Conservation (phyloP, 768 basidiomycete species). For the Leccinellum rugosiceps region DNA sequence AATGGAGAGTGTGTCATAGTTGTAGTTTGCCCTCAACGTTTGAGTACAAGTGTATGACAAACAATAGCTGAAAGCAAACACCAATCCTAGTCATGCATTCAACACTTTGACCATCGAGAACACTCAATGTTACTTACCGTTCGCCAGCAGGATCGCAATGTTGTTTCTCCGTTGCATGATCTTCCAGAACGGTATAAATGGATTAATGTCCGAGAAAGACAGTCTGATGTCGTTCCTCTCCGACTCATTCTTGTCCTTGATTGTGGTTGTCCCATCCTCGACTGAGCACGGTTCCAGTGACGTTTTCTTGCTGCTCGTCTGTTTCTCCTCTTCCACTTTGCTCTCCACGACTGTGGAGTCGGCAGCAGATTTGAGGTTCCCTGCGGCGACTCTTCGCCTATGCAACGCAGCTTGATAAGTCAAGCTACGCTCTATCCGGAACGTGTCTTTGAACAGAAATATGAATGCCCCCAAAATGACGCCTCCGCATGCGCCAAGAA, state of each 20-base stretch:
- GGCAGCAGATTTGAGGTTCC: conserved; percentile 20
- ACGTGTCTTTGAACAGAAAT: conserved; percentile 77
- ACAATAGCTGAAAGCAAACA: conserved; percentile 69
- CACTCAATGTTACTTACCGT: conserved; percentile 12
- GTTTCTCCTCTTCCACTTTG: conserved; percentile 10
- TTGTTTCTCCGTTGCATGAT: conserved; percentile 68
- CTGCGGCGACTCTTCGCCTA: conserved; percentile 34
- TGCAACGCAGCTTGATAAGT: conserved; percentile 70
- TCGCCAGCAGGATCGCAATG: conserved; percentile 48
- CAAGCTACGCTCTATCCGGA: conserved; percentile 76
- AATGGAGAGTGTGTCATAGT: conserved; percentile 64
- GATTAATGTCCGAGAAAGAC: conserved; percentile 71
- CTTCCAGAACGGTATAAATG: conserved; percentile 55
- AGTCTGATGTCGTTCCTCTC: conserved; percentile 41
- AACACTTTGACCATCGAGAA: not conserved
- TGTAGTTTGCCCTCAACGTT: conserved; percentile 61
- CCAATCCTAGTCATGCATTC: conserved; percentile 45
- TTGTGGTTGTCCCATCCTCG: conserved; percentile 22
- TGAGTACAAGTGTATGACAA: conserved; percentile 73
- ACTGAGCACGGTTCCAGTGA: conserved; percentile 11
- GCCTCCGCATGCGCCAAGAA: conserved; percentile 63
- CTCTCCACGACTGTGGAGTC: conserved; percentile 15
- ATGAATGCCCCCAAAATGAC: conserved; percentile 54
- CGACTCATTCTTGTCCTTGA: conserved; percentile 13
- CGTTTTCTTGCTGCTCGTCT: conserved; percentile 12